Conservation (phyloP, 2,329 filamentous ascomycete genomes). For the Onygenales sp. region DNA sequence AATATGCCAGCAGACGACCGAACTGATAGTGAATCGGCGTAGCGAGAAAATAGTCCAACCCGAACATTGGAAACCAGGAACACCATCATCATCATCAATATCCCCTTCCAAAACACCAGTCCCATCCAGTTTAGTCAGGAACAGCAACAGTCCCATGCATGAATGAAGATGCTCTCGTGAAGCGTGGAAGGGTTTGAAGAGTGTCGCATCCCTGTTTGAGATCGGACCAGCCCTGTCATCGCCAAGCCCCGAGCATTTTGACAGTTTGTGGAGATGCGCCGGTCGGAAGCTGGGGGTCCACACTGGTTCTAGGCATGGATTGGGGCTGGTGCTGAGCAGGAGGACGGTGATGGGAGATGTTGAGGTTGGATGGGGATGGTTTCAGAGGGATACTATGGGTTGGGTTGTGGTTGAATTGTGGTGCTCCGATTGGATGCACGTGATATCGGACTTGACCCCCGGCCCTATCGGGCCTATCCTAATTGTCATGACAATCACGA, state of each 20-base stretch:
- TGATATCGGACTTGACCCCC: too few species aligned
- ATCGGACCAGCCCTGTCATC: background rate
- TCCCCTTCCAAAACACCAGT: background rate
- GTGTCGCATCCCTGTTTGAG: slow-evolving; percentile 4
- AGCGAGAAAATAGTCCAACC: background rate
- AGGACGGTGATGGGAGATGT: too few species aligned
- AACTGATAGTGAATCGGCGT: background rate
- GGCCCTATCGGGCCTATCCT: too few species aligned
- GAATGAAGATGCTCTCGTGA: slow-evolving; percentile 2
- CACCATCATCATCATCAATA: background rate
- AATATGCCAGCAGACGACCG: background rate
- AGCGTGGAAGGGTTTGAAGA: slow-evolving; percentile 3
- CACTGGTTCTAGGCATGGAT: background rate
- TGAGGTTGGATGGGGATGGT: too few species aligned
- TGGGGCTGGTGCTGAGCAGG: too few species aligned
- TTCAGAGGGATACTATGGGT: too few species aligned
- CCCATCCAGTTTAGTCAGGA: background rate
- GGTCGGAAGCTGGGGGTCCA: background rate
- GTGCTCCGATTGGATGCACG: too few species aligned
- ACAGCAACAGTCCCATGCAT: background rate
- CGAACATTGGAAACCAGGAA: too few species aligned
- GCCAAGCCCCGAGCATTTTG: background rate
- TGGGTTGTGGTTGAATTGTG: too few species aligned
- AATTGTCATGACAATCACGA: too few species aligned
- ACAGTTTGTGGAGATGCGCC: background rate